Percentiles rank a stretch among this genome's conserved stretches.
Conservation (phyloP, 2,329 filamentous ascomycete species). For the Talaromyces sp. region DNA sequence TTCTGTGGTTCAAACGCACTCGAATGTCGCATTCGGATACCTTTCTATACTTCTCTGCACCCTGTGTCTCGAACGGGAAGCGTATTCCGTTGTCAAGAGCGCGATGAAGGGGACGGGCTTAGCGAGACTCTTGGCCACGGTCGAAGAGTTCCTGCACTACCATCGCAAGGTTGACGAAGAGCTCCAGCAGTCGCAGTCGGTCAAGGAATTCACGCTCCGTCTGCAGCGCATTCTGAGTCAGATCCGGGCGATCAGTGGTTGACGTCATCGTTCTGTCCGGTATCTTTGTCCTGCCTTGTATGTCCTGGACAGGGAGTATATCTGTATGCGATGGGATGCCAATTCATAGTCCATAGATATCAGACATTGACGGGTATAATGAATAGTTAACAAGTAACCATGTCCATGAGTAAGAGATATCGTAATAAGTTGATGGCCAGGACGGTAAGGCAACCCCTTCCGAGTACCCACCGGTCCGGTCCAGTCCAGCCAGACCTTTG, state of each 20-base stretch:
- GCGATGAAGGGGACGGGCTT: constrained; percentile 47
- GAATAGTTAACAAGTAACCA: too few relatives aligned
- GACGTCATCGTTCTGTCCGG: neutral
- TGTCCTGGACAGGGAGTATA: neutral
- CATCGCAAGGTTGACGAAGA: constrained; percentile 55
- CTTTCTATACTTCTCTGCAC: constrained; percentile 79
- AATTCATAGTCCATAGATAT: neutral
- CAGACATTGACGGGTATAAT: neutral
- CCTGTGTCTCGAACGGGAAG: constrained; percentile 56
- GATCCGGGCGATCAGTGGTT: constrained; percentile 27
- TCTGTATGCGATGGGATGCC: neutral
- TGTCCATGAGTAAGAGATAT: neutral
- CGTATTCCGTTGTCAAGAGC: constrained; percentile 40
- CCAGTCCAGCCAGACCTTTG: neutral
- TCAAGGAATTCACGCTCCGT: constrained; percentile 50
- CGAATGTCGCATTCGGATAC: constrained; percentile 82
- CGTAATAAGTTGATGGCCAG: neutral
- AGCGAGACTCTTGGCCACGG: constrained; percentile 49
- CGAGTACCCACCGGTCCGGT: neutral
- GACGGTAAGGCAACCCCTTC: neutral
- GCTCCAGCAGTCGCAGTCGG: constrained; percentile 35
- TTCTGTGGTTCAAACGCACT: constrained; percentile 62
- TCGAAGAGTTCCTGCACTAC: constrained; percentile 58
- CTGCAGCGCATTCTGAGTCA: constrained; percentile 50
- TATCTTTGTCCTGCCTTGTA: neutral